phyloP scores from a whole-genome alignment of 768 basidiomycete species.

The Leccinum boreale region DNA sequence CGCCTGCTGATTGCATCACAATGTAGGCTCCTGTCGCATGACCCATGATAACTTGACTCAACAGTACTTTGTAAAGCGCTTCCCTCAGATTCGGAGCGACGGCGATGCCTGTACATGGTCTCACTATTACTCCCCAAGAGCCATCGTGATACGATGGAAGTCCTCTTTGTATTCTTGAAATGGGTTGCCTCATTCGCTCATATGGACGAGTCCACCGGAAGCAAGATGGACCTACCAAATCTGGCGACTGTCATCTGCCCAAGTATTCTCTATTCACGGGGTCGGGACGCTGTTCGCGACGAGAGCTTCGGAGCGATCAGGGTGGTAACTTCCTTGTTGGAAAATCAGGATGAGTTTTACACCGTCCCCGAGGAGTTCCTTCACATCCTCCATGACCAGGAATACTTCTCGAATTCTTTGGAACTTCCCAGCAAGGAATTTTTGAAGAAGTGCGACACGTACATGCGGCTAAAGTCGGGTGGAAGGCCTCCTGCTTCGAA shows the following conservation, averaged over 20 bases:
- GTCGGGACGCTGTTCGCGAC: conserved; percentile 82
- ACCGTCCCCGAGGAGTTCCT: conserved; percentile 90
- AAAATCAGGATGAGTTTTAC: conserved; percentile 94
- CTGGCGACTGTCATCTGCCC: conserved; percentile 97
- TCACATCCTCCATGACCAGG: conserved; percentile 83
- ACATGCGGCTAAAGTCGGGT: conserved; percentile 65
- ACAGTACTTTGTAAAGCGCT: conserved; percentile 47
- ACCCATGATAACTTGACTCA: conserved; percentile 9
- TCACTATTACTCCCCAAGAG: conserved; percentile 85
- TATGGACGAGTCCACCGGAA: conserved; percentile 94
- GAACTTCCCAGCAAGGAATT: conserved; percentile 95
- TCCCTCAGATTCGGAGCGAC: conserved; percentile 71
- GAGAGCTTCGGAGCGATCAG: conserved; percentile 89
- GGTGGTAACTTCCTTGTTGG: conserved; percentile 81
- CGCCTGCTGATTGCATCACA: conserved; percentile 84
- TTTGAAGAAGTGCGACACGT: conserved; percentile 92
- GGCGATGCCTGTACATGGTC: conserved; percentile 80
- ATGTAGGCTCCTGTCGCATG: conserved; percentile 48
- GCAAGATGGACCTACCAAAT: conserved; percentile 97
- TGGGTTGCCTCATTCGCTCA: conserved; percentile 99
- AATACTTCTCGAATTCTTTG: conserved; percentile 83
- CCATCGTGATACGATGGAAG: conserved; percentile 97
- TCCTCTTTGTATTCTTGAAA: conserved; percentile 96
- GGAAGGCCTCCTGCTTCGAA: conserved; percentile 44
- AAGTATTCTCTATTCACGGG: conserved; percentile 92